Percentiles rank a stretch among this genome's conserved stretches.
Evolutionary conservation across 208 protist species (phyloP).

Genomic region (Leishmania mexicana): DNA sequence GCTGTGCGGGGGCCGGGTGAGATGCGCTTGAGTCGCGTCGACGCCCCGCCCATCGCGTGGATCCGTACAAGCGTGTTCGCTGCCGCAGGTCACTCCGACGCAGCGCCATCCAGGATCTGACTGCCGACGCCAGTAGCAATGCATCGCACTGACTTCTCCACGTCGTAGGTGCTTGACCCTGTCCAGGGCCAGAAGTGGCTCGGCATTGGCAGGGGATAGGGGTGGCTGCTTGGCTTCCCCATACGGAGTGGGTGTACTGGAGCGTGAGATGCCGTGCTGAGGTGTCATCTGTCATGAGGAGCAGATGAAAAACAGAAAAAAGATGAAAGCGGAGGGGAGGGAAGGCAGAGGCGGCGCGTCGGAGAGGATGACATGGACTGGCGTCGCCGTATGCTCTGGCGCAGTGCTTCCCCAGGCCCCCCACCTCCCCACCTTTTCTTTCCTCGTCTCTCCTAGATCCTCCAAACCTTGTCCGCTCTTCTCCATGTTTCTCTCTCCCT

Average conservation of each 20-base stretch:
- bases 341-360: neutral
- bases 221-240: neutral
- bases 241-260: neutral
- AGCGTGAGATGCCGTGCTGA: neutral
- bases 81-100: neutral
- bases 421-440: neutral
- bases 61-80: neutral
- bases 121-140: neutral
- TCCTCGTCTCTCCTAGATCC: neutral
- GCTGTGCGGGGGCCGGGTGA: neutral
- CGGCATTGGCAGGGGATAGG: neutral
- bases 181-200: neutral
- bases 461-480: neutral
- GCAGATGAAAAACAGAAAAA: neutral
- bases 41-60: neutral
- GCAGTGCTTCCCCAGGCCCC: neutral
- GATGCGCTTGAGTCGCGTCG: neutral
- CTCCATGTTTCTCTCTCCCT: neutral
- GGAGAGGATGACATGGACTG: neutral
- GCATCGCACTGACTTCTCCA: neutral
- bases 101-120: neutral
- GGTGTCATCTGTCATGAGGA: neutral
- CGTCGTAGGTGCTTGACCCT: neutral
- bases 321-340: neutral
- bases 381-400: neutral